Percentiles rank a stretch among this genome's conserved stretches.
phyloP scores from a whole-genome alignment of 2,329 filamentous ascomycete species.

The Botryotinia convoluta region DNA sequence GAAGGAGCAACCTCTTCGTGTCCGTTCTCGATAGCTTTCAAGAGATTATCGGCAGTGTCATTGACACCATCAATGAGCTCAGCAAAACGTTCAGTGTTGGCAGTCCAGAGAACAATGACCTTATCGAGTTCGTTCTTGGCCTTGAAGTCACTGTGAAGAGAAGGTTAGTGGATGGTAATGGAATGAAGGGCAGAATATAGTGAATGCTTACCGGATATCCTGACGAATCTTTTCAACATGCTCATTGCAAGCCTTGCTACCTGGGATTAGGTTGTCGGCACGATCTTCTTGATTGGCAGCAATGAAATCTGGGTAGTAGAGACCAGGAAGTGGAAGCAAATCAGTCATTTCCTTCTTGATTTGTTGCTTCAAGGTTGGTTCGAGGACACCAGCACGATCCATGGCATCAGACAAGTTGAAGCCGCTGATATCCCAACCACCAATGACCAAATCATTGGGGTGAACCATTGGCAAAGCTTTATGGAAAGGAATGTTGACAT shows the following conservation, averaged over 20 bases:
- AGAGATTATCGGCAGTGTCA: slow-evolving; percentile 91
- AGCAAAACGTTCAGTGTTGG: slow-evolving; percentile 96
- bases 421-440: slow-evolving; percentile 95
- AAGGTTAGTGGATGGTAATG: not conserved
- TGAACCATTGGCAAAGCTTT: slow-evolving; percentile 94
- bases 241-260: slow-evolving; percentile 76
- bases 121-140: slow-evolving; percentile 80
- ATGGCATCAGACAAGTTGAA: slow-evolving; percentile 88
- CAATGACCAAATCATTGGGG: slow-evolving; percentile 91
- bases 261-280: slow-evolving; percentile 84
- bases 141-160: slow-evolving; percentile 73
- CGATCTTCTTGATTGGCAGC: slow-evolving; percentile 97
- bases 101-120: slow-evolving; percentile 96
- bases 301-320: slow-evolving; percentile 99
- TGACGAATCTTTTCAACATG: slow-evolving; percentile 92
- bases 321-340: slow-evolving; percentile 85
- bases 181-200: no score
- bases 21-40: slow-evolving; percentile 80
- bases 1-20: slow-evolving; percentile 93
- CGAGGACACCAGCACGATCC: slow-evolving; percentile 92
- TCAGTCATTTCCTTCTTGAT: slow-evolving; percentile 90
- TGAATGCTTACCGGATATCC: slow-evolving; percentile 70
- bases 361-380: slow-evolving; percentile 86
- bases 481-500: slow-evolving; percentile 96
- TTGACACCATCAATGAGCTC: slow-evolving; percentile 87